Percentiles rank a stretch among this genome's conserved stretches.
Evolutionary conservation across 345 rosid species (phyloP).

Genomic region (Psidium guajava): DNA sequence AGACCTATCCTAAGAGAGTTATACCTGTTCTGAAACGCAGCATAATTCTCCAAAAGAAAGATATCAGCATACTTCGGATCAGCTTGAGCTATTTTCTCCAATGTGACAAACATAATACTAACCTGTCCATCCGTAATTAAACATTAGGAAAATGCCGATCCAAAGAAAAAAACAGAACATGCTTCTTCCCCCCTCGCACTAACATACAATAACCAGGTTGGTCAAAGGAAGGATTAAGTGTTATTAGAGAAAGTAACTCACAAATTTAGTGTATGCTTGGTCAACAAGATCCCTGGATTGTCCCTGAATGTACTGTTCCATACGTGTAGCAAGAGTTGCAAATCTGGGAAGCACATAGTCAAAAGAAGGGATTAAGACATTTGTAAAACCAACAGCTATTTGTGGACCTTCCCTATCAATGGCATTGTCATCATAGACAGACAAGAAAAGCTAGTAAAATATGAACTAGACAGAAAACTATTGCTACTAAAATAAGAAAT

Average conservation of each 20-base stretch:
- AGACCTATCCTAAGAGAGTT: not conserved
- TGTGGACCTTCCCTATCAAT: not conserved
- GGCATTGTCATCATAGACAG: not conserved
- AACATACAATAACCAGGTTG: not conserved
- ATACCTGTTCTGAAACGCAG: slow-evolving; percentile 95
- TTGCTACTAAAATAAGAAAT: not conserved
- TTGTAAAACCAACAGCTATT: not conserved
- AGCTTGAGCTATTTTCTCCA: slow-evolving; percentile 88
- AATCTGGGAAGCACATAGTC: slow-evolving; percentile 34
- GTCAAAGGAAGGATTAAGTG: not conserved
- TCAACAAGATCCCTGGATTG: slow-evolving; percentile 98
- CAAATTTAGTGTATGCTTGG: slow-evolving; percentile 94
- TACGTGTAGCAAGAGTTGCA: slow-evolving; percentile 96
- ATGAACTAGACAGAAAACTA: not conserved
- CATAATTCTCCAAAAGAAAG: slow-evolving; percentile 90
- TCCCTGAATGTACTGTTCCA: slow-evolving; percentile 98
- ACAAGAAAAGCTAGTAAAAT: not conserved
- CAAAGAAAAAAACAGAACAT: not conserved
- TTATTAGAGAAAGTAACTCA: slow-evolving; percentile 27
- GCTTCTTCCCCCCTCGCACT: not conserved
- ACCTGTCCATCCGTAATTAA: slow-evolving; percentile 44
- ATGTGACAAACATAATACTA: slow-evolving; percentile 85
- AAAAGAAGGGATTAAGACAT: not conserved
- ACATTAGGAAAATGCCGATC: not conserved
- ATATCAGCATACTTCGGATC: slow-evolving; percentile 92